These are phyloP conservation scores for Quercus mongolica DNA, from an alignment of 306 rosid genomes.

Conservation along the genomic window DNA sequence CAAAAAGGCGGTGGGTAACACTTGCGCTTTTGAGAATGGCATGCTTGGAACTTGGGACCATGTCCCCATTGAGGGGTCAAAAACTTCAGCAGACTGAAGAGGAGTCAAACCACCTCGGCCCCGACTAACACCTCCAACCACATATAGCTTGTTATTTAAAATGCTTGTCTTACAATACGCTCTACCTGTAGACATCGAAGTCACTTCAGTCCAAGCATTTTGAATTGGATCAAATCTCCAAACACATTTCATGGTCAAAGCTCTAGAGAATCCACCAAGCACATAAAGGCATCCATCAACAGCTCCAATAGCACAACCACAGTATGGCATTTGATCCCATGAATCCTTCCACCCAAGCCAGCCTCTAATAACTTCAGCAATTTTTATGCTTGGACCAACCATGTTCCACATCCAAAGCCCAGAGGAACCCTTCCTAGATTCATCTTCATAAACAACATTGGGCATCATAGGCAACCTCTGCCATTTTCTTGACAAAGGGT, in stretches of 20 bases:
- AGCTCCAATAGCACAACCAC: conserved; percentile 84
- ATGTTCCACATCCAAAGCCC: conserved; percentile 71
- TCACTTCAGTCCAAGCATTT: conserved; percentile 67
- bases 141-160: conserved; percentile 82
- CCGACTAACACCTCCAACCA: conserved; percentile 90
- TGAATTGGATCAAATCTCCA: conserved; percentile 71
- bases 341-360: conserved; percentile 77
- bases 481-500: conserved; percentile 74
- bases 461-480: conserved; percentile 88
- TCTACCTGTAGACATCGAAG: conserved; percentile 75
- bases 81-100: conserved; percentile 92
- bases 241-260: conserved; percentile 76
- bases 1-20: conserved; percentile 68
- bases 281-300: conserved; percentile 87
- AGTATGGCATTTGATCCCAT: conserved; percentile 81
- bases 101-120: conserved; percentile 81
- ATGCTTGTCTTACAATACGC: conserved; percentile 89
- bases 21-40: conserved; percentile 91
- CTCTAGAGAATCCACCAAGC: conserved; percentile 83
- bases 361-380: conserved; percentile 71
- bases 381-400: conserved; percentile 61
- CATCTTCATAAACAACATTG: conserved; percentile 48
- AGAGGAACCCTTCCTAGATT: conserved; percentile 47
- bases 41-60: conserved; percentile 86
- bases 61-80: conserved; percentile 58